Evolutionary conservation across 169 alveolate genomes (phyloP), one percentile per base, ranked within the genome.

Genomic region (Cryptosporidium xiaoi): DNA sequence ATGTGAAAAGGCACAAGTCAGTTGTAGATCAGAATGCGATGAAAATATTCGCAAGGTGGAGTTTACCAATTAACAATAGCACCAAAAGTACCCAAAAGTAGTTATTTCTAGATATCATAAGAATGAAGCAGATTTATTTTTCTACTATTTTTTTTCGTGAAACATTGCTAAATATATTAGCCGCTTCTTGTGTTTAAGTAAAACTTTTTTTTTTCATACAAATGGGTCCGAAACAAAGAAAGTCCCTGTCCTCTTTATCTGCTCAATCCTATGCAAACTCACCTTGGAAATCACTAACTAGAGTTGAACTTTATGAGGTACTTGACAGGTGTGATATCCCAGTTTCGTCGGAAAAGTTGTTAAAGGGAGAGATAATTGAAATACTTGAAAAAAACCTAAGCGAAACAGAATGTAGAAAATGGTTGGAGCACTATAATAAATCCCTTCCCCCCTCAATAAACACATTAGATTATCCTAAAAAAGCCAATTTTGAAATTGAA

Each of bases 1-100:
- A 29, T 48, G 29, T 5, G 20, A 66, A 66, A 50, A 69, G 83
- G 29, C 34, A 53, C n/a, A 53, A 65, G 31, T 69, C 83, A 16
- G 67, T 34, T 20, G 67, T 69, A 15, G 83, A 69, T 33, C 29
- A 29, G 33, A 69, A 69, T 53, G 83, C 83, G 36, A 69, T 69
- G 83, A 69, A 69, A 62, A 31, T 69, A 69, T 69, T 69, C 56
- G 83, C 83, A 33, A 69, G 83, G 29, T 69, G 83, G 83, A 69
- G 83, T n/a, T 62, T 69, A 27, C 83, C 83, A 20, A 69, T 29
- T 2, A 33, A 69, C 56, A 31, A 40, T 40, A 40, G 48, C 10
- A 40, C 48, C 10, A 40, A 40, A 40, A 40, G 10, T 40, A 40
- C 10, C 10, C 48, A 40, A 40, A 40, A 40, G 4, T 40, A 40